phyloP scores from a whole-genome alignment of 192 early-diverging fungal species.

The Backusella australiensis region DNA sequence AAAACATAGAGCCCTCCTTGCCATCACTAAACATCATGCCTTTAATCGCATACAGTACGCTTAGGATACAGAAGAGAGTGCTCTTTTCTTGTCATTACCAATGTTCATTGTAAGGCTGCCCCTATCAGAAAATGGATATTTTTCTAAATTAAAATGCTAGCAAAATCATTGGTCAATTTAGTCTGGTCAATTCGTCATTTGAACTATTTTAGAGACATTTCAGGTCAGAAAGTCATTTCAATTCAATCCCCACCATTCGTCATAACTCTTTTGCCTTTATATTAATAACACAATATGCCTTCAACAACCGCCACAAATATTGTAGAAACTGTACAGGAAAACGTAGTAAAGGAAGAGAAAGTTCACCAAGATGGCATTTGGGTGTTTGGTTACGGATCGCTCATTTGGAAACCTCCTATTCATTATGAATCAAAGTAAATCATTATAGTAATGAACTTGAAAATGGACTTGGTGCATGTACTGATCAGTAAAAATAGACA shows the following conservation, averaged over 20 bases:
- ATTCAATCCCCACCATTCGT: neutral
- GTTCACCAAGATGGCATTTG: conserved; percentile 37
- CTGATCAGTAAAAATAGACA: conserved; percentile 27
- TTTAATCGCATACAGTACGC: too few relatives aligned
- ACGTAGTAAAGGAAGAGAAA: neutral
- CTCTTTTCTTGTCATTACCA: too few relatives aligned
- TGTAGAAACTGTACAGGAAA: neutral
- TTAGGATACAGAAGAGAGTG: too few relatives aligned
- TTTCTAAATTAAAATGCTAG: neutral
- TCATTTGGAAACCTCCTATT: conserved; percentile 56
- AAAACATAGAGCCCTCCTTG: neutral
- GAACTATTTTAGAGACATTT: neutral
- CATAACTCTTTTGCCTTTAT: neutral
- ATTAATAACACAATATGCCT: neutral
- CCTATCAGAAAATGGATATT: neutral
- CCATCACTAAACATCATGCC: too few relatives aligned
- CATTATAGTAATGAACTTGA: neutral
- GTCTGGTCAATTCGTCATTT: neutral
- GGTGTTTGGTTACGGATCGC: conserved; percentile 59
- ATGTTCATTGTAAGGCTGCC: too few relatives aligned
- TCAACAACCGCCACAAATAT: neutral
- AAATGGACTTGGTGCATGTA: neutral
- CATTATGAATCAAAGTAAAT: conserved; percentile 49
- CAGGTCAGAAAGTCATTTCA: neutral
- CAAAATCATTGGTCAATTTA: neutral